phyloP scores from a whole-genome alignment of 176 grass and related monocot genomes.

The Avena eriantha region DNA sequence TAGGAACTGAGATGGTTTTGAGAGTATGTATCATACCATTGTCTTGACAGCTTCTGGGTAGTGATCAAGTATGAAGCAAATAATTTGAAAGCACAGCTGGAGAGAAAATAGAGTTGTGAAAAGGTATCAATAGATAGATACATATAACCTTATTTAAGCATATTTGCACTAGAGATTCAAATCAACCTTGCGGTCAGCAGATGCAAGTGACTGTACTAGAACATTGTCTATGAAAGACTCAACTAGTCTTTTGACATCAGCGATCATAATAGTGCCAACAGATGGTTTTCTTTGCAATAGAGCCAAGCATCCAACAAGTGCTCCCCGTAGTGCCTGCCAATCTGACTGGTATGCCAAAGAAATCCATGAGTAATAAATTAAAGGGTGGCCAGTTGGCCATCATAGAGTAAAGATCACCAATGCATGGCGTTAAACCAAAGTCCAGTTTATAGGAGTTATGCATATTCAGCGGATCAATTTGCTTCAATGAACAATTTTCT shows the following conservation, averaged over 20 bases:
- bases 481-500: conserved; percentile 22
- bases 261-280: conserved; percentile 55
- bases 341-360: conserved; percentile 70
- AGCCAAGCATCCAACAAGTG: conserved; percentile 81
- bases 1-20: conserved; percentile 30
- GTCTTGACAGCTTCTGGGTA: conserved; percentile 65
- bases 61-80: conserved; percentile 65
- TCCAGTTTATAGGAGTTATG: conserved; percentile 15
- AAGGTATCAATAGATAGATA: conserved; percentile 25
- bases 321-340: conserved; percentile 84
- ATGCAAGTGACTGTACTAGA: conserved; percentile 73
- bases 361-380: conserved; percentile 8
- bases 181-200: conserved; percentile 84
- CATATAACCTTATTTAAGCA: conserved; percentile 38
- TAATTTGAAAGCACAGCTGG: conserved; percentile 85
- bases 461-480: conserved; percentile 29
- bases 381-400: conserved; percentile 14
- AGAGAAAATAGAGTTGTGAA: conserved; percentile 42
- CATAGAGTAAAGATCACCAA: conserved; percentile 26
- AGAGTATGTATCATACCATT: conserved; percentile 60
- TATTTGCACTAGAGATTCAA: conserved; percentile 34
- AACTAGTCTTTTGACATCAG: conserved; percentile 70
- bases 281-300: conserved; percentile 74
- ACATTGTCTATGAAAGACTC: conserved; percentile 75
- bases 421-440: neutral